Conservation (phyloP, 805 yeast species). For the Spathaspora passalidarum region DNA sequence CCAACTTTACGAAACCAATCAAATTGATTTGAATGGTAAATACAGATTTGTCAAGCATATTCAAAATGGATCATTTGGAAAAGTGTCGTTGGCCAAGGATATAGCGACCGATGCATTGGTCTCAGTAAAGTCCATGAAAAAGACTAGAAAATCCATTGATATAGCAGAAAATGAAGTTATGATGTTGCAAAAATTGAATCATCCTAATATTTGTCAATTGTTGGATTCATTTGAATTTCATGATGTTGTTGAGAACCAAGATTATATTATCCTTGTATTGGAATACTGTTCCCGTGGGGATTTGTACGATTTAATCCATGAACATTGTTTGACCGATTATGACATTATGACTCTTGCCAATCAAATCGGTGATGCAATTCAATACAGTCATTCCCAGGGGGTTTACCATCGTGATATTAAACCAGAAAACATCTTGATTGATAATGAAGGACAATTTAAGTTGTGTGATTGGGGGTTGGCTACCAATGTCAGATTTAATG, state of each 20-base stretch:
- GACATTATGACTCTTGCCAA: slow-evolving; percentile 40
- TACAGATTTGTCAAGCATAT: slow-evolving; percentile 44
- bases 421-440: slow-evolving; percentile 66
- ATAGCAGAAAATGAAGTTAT: slow-evolving; percentile 57
- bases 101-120: slow-evolving; percentile 29
- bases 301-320: slow-evolving; percentile 54
- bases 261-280: slow-evolving; percentile 53
- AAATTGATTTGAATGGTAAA: slow-evolving; percentile 26
- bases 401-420: slow-evolving; percentile 70
- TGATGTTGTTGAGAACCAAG: slow-evolving; percentile 9
- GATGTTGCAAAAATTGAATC: slow-evolving; percentile 36
- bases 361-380: slow-evolving; percentile 52
- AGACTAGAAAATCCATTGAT: slow-evolving; percentile 8
- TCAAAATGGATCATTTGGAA: slow-evolving; percentile 62
- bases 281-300: slow-evolving; percentile 71
- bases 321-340: slow-evolving; percentile 12
- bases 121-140: slow-evolving; percentile 53
- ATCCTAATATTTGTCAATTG: slow-evolving; percentile 56
- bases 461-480: slow-evolving; percentile 77
- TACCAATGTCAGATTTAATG: slow-evolving; percentile 29
- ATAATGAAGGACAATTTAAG: slow-evolving; percentile 50
- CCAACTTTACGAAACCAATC: slow-evolving; percentile 12
- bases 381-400: slow-evolving; percentile 54
- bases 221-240: slow-evolving; percentile 54
- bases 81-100: slow-evolving; percentile 53